Evolutionary conservation across 23 red algal species (phyloP).

Genomic region (Gracilaria domingensis): DNA sequence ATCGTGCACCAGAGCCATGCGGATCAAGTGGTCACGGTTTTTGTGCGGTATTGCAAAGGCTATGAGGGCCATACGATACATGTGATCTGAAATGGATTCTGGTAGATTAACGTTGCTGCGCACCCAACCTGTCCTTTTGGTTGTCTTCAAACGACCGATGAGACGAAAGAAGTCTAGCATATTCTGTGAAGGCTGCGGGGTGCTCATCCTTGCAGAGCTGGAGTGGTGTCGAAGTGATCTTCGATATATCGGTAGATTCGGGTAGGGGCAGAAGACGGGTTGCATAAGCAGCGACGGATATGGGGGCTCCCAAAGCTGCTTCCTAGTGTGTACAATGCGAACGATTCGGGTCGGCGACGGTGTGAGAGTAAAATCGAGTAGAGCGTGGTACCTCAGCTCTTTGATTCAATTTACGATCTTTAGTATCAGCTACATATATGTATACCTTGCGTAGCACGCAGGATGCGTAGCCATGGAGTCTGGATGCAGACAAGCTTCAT

Average conservation of each 20-base stretch:
- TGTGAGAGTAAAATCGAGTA: no score
- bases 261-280: background rate
- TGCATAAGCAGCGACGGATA: background rate
- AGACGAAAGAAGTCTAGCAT: conserved; percentile 48
- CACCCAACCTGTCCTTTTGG: conserved; percentile 93
- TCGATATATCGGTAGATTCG: background rate
- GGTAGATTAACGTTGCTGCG: conserved; percentile 53
- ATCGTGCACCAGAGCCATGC: conserved; percentile 96
- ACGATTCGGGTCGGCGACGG: no score
- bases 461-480: no score
- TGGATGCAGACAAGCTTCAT: no score
- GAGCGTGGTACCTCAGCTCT: background rate
- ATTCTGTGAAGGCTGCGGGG: background rate
- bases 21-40: conserved; percentile 56
- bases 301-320: background rate
- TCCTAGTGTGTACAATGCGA: background rate
- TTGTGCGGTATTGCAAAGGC: conserved; percentile 32
- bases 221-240: background rate
- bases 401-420: background rate
- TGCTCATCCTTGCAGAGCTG: background rate
- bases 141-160: conserved; percentile 71
- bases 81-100: conserved; percentile 94
- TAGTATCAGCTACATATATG: no score
- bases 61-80: conserved; percentile 94
- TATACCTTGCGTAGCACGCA: no score